Evolutionary conservation across 495 filamentous ascomycete species (phyloP).

Genomic region (Trichoderma parareesei): DNA sequence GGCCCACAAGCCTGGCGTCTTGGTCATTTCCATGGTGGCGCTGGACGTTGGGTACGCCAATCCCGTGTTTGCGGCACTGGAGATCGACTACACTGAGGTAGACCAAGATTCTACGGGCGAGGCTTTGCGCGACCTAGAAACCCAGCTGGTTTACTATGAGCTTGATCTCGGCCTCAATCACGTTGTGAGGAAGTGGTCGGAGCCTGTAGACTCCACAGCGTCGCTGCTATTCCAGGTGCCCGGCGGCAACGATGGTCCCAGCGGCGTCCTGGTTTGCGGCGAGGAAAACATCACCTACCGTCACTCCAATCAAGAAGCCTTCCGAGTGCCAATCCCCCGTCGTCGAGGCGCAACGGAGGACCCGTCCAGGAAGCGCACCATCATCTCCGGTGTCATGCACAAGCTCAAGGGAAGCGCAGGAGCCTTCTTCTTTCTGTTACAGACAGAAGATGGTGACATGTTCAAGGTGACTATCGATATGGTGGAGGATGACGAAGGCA

Average conservation of each 20-base stretch:
- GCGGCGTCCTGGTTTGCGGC: constrained; percentile 88
- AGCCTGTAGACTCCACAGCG: constrained; percentile 83
- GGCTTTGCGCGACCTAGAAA: constrained; percentile 74
- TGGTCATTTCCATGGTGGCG: constrained; percentile 79
- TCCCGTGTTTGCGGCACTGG: constrained; percentile 88
- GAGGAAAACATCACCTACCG: constrained; percentile 93
- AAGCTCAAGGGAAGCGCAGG: constrained; percentile 73
- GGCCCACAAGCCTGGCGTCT: constrained; percentile 88
- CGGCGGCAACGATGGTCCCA: constrained; percentile 86
- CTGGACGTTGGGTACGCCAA: constrained; percentile 96
- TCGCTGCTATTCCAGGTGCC: constrained; percentile 92
- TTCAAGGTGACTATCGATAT: constrained; percentile 95
- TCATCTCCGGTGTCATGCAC: constrained; percentile 90
- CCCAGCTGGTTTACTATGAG: constrained; percentile 92
- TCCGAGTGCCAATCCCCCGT: constrained; percentile 83
- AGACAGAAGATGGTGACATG: constrained; percentile 91
- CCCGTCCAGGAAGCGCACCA: constrained; percentile 76
- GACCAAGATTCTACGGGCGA: constrained; percentile 87
- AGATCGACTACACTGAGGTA: constrained; percentile 84
- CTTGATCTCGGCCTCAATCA: constrained; percentile 95
- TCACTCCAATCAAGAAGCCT: constrained; percentile 83
- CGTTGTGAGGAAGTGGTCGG: constrained; percentile 91
- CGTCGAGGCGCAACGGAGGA: constrained; percentile 82
- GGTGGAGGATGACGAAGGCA: constrained; percentile 70
- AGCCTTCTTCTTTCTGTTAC: constrained; percentile 94